Evolutionary conservation across 2,329 filamentous ascomycete species (phyloP).

Genomic region (Colletotrichum orbiculare): DNA sequence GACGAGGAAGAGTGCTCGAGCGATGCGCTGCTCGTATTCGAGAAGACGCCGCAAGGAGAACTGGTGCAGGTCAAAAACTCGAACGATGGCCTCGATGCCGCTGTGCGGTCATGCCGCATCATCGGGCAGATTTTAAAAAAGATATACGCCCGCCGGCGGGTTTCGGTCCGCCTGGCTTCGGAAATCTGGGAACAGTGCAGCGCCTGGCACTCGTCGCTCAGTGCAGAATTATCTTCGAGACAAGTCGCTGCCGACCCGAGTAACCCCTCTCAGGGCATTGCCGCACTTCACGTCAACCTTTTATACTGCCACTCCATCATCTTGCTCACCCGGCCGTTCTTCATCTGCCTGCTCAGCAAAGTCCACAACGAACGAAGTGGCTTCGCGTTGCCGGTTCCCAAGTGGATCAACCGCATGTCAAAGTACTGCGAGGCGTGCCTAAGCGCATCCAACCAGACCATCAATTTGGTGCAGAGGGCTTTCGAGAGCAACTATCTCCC

Average conservation of each 20-base stretch:
- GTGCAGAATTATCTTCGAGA: conserved; percentile 61
- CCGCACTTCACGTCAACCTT: conserved; percentile 71
- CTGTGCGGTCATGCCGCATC: conserved; percentile 66
- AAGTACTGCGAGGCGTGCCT: conserved; percentile 60
- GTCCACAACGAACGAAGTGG: conserved; percentile 46
- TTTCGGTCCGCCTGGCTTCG: conserved; percentile 67
- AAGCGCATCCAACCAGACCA: conserved; percentile 60
- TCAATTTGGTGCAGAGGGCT: conserved; percentile 59
- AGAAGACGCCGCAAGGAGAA: conserved; percentile 31
- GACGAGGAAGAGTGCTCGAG: conserved; percentile 71
- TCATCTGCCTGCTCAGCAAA: conserved; percentile 66
- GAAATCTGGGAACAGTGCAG: conserved; percentile 66
- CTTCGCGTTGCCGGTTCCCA: conserved; percentile 32
- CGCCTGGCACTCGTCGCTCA: conserved; percentile 61
- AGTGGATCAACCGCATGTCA: conserved; percentile 40
- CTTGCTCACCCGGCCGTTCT: conserved; percentile 72
- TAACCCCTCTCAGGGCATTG: conserved; percentile 62
- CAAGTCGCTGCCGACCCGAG: conserved; percentile 55
- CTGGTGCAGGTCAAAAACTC: conserved; percentile 26
- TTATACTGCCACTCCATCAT: conserved; percentile 72
- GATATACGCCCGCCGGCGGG: conserved; percentile 69
- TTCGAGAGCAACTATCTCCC: conserved; percentile 58
- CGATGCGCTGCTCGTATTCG: conserved; percentile 49
- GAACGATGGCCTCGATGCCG: conserved; percentile 59
- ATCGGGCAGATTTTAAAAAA: conserved; percentile 68